Base-by-base conservation (phyloP, 306 rosid species). In the Dalbergia cultrata region DNA sequence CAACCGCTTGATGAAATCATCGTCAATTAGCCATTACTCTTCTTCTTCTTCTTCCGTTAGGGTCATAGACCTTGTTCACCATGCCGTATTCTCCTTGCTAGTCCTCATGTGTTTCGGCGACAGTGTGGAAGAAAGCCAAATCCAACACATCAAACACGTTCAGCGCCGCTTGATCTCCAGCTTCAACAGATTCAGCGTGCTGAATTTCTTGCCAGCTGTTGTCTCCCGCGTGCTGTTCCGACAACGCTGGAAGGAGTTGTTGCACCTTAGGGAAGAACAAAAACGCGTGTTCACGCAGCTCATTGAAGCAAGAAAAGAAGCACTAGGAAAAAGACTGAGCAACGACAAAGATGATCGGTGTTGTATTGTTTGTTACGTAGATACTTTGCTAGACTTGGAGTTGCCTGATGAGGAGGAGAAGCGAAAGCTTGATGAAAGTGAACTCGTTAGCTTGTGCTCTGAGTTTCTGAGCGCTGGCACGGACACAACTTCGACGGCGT, bases 31-130 rank as follows among this genome's bases (percentile, higher is more conserved):
- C 8, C 5, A 34, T 13, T 22, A 1, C 26, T 11, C 14, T 47
- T 47, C 53, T 47, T 47, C 53, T 47, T 47, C 13, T 17, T 56
- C 53, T 17, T 56, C 74, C 5, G 6, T 84, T 13, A 6, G 9
- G 14, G 37, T 80, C 5, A 49, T 13, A 0, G 77, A 81, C 4
- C 74, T 81, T 41, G 52, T 81, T 9, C 80, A 37, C 5, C 56
- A 77, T 13, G 67, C 84, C 37, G 63, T 74, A 75, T 79, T 86
- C 72, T 44, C 58, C 39, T 26, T 82, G 78, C 43, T 86, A 5
- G 76, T 75, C 0, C 76, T 63, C 74, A 86, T 82, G 84, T 78
- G 89, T 53, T 82, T 86, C 14, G 86, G 86, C 12, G 69, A 64
- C 9, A 41, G 21, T 5, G 34, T 82, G 1, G 57, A 21, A 4